Conservation (phyloP, 1,139 yeast species). For the Hemisphaericaspora lyxosophila region DNA sequence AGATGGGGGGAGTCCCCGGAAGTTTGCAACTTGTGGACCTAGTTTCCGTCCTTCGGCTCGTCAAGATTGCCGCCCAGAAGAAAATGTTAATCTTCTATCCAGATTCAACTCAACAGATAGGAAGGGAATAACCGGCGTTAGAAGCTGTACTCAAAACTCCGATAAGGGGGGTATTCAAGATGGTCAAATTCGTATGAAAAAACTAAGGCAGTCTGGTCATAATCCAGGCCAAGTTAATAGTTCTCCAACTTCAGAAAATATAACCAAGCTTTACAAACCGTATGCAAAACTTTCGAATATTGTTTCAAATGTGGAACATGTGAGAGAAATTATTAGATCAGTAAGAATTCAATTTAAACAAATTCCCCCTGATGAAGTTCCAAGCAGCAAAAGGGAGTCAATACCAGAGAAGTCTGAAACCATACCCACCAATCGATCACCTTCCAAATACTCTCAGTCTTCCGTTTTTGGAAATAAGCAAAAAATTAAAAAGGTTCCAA, state of each 20-base stretch:
- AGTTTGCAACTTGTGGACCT: not conserved
- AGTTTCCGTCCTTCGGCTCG: too few species aligned
- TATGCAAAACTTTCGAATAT: not conserved
- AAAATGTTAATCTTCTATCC: too few species aligned
- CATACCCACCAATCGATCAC: not conserved
- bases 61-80: too few species aligned
- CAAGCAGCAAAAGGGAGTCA: not conserved
- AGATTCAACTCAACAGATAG: too few species aligned
- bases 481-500: not conserved
- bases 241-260: too few species aligned
- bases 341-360: slow-evolving; percentile 1
- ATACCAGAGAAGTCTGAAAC: not conserved
- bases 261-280: not conserved
- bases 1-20: not conserved
- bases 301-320: slow-evolving; percentile 1
- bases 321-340: not conserved
- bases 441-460: not conserved
- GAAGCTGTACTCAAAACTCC: slow-evolving; percentile 2
- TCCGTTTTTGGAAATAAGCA: slow-evolving; percentile 1
- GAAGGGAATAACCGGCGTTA: not conserved
- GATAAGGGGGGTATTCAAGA: too few species aligned
- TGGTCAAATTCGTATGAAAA: too few species aligned
- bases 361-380: not conserved
- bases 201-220: too few species aligned
- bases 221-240: too few species aligned